These are phyloP conservation scores for Trichoderma oligosporum DNA, from an alignment of 2,329 filamentous ascomycete genomes.

Conservation along the genomic window DNA sequence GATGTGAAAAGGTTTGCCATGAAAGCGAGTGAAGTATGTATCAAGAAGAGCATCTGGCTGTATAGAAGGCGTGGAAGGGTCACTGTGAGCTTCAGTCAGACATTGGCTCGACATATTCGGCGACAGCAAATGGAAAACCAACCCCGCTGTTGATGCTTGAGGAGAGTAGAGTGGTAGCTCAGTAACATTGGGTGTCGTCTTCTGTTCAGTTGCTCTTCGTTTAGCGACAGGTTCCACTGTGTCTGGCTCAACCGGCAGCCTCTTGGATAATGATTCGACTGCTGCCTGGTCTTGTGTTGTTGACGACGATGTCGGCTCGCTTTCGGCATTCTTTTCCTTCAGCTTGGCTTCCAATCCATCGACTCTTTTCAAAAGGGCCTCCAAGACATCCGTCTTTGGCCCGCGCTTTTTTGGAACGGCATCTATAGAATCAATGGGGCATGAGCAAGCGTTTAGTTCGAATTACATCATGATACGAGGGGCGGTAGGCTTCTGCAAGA, in stretches of 20 bases:
- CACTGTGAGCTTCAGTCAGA: constrained; percentile 32
- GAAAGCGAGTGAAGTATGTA: constrained; percentile 73
- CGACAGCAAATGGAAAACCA: neutral
- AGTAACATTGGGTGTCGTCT: constrained; percentile 25
- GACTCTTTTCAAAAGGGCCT: constrained; percentile 78
- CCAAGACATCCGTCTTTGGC: constrained; percentile 84
- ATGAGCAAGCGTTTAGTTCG: neutral
- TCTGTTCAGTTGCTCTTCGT: constrained; percentile 36
- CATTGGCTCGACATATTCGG: neutral
- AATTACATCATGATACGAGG: neutral
- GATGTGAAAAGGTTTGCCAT: constrained; percentile 78
- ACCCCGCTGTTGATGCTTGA: neutral
- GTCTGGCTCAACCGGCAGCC: constrained; percentile 1
- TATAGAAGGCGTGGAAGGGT: constrained; percentile 44
- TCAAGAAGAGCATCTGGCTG: constrained; percentile 65
- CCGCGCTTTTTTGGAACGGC: constrained; percentile 86
- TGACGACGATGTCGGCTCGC: constrained; percentile 22
- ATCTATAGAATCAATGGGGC: constrained; percentile 43
- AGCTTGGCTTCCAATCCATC: constrained; percentile 79
- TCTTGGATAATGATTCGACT: constrained; percentile 1
- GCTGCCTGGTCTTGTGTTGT: constrained; percentile 20
- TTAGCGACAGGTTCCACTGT: constrained; percentile 38
- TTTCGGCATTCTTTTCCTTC: constrained; percentile 58
- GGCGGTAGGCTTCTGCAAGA: neutral
- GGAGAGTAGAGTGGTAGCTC: constrained; percentile 18